Conservation (phyloP, 352 stramenopile genomes). For the Aphanomyces cochlioides region DNA sequence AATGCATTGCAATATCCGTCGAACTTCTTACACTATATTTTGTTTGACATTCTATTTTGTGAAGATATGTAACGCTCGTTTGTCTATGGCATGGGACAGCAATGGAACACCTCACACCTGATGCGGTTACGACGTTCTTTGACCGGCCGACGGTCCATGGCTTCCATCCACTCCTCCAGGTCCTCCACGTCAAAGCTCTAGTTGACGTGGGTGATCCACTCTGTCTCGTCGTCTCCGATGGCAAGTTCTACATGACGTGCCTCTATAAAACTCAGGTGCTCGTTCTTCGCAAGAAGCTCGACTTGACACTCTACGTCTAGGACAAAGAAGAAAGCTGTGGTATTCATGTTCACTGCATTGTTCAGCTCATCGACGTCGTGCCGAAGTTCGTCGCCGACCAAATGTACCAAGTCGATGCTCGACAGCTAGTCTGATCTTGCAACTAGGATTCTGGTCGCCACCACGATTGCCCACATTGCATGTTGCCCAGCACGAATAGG, state of each 20-base stretch:
- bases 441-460: conserved; percentile 15
- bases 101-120: neutral
- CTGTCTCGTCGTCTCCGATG: conserved; percentile 20
- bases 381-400: conserved; percentile 19
- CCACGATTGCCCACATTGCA: neutral
- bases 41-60: too few species aligned
- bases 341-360: conserved; percentile 1
- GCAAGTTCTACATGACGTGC: conserved; percentile 15
- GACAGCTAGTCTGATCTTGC: neutral
- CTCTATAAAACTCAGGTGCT: neutral
- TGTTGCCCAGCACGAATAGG: neutral
- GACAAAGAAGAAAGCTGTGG: neutral
- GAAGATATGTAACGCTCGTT: too few species aligned
- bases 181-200: conserved; percentile 19
- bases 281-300: neutral
- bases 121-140: conserved; percentile 7
- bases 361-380: neutral
- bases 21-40: too few species aligned
- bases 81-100: too few species aligned
- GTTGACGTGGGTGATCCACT: neutral
- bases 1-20: too few species aligned
- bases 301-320: neutral
- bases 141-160: neutral
- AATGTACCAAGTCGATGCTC: neutral
- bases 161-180: conserved; percentile 19